Evolutionary conservation across 176 grass and related monocot species (phyloP).

Genomic region (Oryza meyeriana): DNA sequence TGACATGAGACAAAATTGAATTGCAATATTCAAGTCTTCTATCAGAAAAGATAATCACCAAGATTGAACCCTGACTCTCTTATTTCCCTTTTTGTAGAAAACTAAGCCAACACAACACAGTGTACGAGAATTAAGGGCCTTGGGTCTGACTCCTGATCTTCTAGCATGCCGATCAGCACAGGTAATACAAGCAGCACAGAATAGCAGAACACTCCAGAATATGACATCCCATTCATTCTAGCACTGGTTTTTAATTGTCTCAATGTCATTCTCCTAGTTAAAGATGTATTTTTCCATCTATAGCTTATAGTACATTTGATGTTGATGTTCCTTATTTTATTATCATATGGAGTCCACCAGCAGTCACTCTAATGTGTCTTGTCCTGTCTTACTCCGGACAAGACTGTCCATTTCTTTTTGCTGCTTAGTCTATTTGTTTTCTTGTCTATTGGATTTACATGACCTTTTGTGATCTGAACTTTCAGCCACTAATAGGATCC

Average conservation of each 20-base stretch:
- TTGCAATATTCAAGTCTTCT: slow-evolving; percentile 13
- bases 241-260: too few relatives aligned
- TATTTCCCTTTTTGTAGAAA: slow-evolving; percentile 62
- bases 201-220: background rate
- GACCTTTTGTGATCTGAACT: slow-evolving; percentile 22
- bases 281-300: background rate
- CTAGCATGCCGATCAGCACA: slow-evolving; percentile 89
- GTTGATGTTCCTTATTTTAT: slow-evolving; percentile 12
- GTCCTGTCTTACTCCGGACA: background rate
- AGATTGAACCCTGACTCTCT: slow-evolving; percentile 1
- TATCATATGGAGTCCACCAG: slow-evolving; percentile 7
- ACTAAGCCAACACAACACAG: slow-evolving; percentile 99
- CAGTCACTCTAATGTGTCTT: background rate
- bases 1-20: background rate
- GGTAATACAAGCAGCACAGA: slow-evolving; percentile 41
- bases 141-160: slow-evolving; percentile 96
- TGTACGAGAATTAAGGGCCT: slow-evolving; percentile 86
- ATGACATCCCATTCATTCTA: background rate
- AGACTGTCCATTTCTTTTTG: background rate
- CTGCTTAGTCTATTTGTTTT: slow-evolving; percentile 4
- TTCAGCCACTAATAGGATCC: slow-evolving; percentile 78
- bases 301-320: background rate
- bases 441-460: slow-evolving; percentile 31
- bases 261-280: background rate
- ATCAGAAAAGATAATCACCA: background rate